Percentiles rank a stretch among this genome's conserved stretches.
Conservation (phyloP, 2,329 filamentous ascomycete genomes). For the Pyricularia sp. region DNA sequence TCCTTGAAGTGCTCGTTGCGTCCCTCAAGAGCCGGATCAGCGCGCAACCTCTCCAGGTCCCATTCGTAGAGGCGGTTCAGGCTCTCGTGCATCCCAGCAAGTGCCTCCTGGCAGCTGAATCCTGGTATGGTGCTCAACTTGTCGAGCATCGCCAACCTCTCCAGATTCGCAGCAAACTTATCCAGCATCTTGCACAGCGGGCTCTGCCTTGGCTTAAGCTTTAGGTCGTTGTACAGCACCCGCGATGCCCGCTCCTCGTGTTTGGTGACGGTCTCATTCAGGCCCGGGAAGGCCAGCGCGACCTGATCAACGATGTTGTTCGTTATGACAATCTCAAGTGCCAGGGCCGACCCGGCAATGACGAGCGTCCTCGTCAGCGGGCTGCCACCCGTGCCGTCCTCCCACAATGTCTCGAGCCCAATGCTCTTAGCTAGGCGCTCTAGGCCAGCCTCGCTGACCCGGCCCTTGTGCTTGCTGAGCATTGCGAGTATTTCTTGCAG, state of each 20-base stretch:
- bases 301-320: slow-evolving; percentile 55
- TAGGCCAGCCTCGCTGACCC: slow-evolving; percentile 67
- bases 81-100: slow-evolving; percentile 64
- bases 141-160: slow-evolving; percentile 59
- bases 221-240: slow-evolving; percentile 58
- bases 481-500: slow-evolving; percentile 41
- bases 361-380: slow-evolving; percentile 43
- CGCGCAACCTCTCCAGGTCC: slow-evolving; percentile 51
- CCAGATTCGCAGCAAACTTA: slow-evolving; percentile 61
- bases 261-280: slow-evolving; percentile 46
- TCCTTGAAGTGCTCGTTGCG: slow-evolving; percentile 40
- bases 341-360: slow-evolving; percentile 51
- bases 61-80: slow-evolving; percentile 61
- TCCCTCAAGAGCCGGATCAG: slow-evolving; percentile 32
- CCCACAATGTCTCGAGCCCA: slow-evolving; percentile 56
- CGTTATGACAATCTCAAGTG: slow-evolving; percentile 51
- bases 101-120: slow-evolving; percentile 68
- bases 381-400: slow-evolving; percentile 37
- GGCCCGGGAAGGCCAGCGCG: slow-evolving; percentile 52
- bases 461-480: slow-evolving; percentile 43
- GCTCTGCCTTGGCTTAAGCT: slow-evolving; percentile 47
- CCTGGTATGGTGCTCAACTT: slow-evolving; percentile 59
- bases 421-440: slow-evolving; percentile 58
- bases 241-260: slow-evolving; percentile 53
- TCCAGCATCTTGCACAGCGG: slow-evolving; percentile 63